phyloP scores from a whole-genome alignment of 1,284 basidiomycete genomes.

The Fistulina hepatica region DNA sequence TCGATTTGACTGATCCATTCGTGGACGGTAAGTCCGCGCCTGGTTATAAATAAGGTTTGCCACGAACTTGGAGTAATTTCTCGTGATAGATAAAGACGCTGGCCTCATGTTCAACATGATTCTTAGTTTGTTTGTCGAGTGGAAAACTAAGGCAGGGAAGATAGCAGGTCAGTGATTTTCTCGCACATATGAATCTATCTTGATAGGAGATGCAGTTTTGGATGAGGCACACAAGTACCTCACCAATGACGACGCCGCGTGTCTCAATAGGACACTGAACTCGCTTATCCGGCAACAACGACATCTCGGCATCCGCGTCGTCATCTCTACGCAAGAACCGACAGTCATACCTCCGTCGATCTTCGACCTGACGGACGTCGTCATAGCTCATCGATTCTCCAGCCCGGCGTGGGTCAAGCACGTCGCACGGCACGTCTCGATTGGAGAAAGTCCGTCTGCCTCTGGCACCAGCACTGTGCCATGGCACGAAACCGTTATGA shows the following conservation, averaged over 20 bases:
- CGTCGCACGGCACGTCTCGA: conserved; percentile 13
- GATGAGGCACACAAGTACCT: conserved; percentile 34
- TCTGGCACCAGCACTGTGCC: no score
- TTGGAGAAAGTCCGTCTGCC: conserved; percentile 1
- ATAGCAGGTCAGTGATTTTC: conserved; percentile 7
- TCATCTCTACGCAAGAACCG: conserved; percentile 55
- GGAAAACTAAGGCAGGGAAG: no score
- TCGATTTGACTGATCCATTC: conserved; percentile 16
- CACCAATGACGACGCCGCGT: conserved; percentile 30
- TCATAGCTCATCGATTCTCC: conserved; percentile 23
- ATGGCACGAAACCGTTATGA: conserved; percentile 13
- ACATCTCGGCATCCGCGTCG: conserved; percentile 58
- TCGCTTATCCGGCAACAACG: conserved; percentile 58
- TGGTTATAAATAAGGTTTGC: conserved; percentile 5
- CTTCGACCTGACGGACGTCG: conserved; percentile 21
- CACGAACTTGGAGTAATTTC: no score
- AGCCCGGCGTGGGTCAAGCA: conserved; percentile 17
- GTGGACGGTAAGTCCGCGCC: conserved; percentile 12
- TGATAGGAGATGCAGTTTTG: conserved; percentile 14
- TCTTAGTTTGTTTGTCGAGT: no score
- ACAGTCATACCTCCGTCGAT: conserved; percentile 21
- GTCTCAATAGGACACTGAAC: conserved; percentile 47
- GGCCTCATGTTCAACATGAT: conserved; percentile 13
- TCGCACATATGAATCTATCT: conserved; percentile 3
- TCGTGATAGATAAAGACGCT: conserved; percentile 9